Percentiles rank a stretch among this genome's conserved stretches.
phyloP scores from a whole-genome alignment of 108 stramenopile genomes.

The Skeletonema tropicum region DNA sequence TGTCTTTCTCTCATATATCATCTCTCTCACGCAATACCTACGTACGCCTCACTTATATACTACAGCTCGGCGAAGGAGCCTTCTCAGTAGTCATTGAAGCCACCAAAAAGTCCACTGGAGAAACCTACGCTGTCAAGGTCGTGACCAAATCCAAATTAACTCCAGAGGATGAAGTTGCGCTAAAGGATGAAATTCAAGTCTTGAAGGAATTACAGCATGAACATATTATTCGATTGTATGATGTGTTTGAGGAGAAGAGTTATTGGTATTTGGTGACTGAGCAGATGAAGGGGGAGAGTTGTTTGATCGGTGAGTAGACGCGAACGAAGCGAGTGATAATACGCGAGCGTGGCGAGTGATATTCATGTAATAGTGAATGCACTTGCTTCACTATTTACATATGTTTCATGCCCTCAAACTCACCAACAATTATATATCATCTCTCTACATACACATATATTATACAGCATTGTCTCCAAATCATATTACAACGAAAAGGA shows the following conservation, averaged over 20 bases:
- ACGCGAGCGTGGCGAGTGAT: too few relatives aligned
- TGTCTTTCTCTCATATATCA: too few relatives aligned
- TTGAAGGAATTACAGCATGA: constrained; percentile 43
- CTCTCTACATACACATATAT: too few relatives aligned
- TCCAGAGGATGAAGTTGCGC: constrained; percentile 78
- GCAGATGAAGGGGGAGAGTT: constrained; percentile 64
- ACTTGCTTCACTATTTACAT: too few relatives aligned
- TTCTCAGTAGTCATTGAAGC: constrained; percentile 54
- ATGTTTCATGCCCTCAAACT: too few relatives aligned
- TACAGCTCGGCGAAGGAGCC: constrained; percentile 53
- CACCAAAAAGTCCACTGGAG: constrained; percentile 41
- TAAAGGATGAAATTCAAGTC: constrained; percentile 66
- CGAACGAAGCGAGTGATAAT: too few relatives aligned
- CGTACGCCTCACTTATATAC: too few relatives aligned
- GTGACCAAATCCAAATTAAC: constrained; percentile 84
- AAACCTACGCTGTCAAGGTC: constrained; percentile 86
- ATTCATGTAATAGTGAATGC: too few relatives aligned
- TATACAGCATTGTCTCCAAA: constrained; percentile 56
- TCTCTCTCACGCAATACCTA: too few relatives aligned
- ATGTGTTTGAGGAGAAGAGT: constrained; percentile 67
- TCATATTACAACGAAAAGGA: constrained; percentile 64
- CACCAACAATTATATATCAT: too few relatives aligned
- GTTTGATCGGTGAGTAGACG: constrained; percentile 51
- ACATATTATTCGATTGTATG: constrained; percentile 61
- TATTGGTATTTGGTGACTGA: constrained; percentile 77